phyloP scores from a whole-genome alignment of 2,329 filamentous ascomycete genomes.

The Apiospora kogelbergensis region DNA sequence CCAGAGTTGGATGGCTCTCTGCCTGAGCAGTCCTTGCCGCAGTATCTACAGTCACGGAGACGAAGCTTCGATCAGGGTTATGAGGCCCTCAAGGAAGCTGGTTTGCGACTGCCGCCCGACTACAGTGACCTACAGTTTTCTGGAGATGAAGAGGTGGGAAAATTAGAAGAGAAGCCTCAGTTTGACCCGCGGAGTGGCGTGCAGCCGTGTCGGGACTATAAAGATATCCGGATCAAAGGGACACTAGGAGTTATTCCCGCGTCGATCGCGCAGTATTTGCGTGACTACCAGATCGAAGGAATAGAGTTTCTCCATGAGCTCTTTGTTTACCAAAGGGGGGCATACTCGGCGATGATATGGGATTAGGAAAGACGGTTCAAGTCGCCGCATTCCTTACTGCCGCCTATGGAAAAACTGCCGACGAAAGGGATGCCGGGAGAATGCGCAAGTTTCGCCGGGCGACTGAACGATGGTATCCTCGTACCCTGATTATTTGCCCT shows the following conservation, averaged over 20 bases:
- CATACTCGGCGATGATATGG: conserved; percentile 96
- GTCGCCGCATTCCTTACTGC: conserved; percentile 89
- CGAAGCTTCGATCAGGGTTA: conserved; percentile 61
- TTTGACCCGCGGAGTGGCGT: conserved; percentile 57
- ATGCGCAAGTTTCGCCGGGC: conserved; percentile 81
- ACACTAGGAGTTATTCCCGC: conserved; percentile 84
- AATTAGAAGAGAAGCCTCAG: conserved; percentile 67
- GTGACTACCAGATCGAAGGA: conserved; percentile 88
- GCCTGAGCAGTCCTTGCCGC: conserved; percentile 61
- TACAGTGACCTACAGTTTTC: conserved; percentile 77
- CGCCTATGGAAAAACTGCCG: conserved; percentile 91
- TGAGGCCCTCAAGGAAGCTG: conserved; percentile 58
- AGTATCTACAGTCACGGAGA: conserved; percentile 69
- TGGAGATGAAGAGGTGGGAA: conserved; percentile 62
- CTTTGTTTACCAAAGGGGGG: conserved; percentile 89
- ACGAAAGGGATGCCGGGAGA: conserved; percentile 79
- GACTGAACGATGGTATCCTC: conserved; percentile 73
- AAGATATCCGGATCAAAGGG: conserved; percentile 72
- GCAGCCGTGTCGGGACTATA: conserved; percentile 67
- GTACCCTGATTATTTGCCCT: conserved; percentile 82
- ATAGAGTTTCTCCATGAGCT: conserved; percentile 82
- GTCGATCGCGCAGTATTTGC: conserved; percentile 84
- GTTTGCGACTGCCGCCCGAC: conserved; percentile 73
- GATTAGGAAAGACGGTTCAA: conserved; percentile 93
- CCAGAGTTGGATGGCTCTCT: conserved; percentile 41